Percentiles rank a stretch among this genome's conserved stretches.
These are phyloP conservation scores for Picochlorum sp. DNA, from an alignment of 139 green algal genomes.

Conservation along the genomic window DNA sequence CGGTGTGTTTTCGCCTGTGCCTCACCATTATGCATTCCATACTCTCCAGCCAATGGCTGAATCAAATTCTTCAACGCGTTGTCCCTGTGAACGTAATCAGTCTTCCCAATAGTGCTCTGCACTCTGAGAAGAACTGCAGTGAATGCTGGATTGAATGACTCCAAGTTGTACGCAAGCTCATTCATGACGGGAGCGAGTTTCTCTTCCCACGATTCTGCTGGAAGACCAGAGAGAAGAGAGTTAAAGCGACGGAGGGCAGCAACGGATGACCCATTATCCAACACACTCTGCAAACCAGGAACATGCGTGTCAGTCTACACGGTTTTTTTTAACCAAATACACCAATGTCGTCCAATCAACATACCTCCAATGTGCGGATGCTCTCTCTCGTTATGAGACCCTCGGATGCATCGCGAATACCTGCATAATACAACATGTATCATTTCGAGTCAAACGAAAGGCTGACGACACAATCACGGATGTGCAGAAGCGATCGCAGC, in stretches of 20 bases:
- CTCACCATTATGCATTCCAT: slow-evolving; percentile 84
- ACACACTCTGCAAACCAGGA: slow-evolving; percentile 44
- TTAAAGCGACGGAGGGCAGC: slow-evolving; percentile 75
- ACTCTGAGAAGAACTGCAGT: slow-evolving; percentile 77
- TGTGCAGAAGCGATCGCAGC: too few relatives aligned
- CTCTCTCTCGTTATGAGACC: too few relatives aligned
- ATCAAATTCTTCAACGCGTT: slow-evolving; percentile 79
- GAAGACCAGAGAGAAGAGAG: slow-evolving; percentile 47
- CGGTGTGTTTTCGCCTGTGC: slow-evolving; percentile 63
- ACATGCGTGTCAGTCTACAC: too few relatives aligned
- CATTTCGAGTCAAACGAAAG: too few relatives aligned
- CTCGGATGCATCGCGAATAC: too few relatives aligned
- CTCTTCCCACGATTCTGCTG: slow-evolving; percentile 56
- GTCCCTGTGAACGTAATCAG: slow-evolving; percentile 76
- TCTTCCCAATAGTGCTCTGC: slow-evolving; percentile 60
- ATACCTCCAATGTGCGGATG: too few relatives aligned
- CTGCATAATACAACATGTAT: too few relatives aligned
- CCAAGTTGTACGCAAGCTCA: slow-evolving; percentile 86
- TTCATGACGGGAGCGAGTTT: slow-evolving; percentile 73
- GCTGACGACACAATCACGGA: too few relatives aligned
- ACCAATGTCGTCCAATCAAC: too few relatives aligned
- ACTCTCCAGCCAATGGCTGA: slow-evolving; percentile 86
- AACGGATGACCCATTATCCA: slow-evolving; percentile 60
- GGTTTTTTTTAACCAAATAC: too few relatives aligned
- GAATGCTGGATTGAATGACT: slow-evolving; percentile 93